Evolutionary conservation across 2,329 filamentous ascomycete genomes (phyloP), one percentile per base, ranked within the genome.

Genomic region (Lasiodiplodia sp.): DNA sequence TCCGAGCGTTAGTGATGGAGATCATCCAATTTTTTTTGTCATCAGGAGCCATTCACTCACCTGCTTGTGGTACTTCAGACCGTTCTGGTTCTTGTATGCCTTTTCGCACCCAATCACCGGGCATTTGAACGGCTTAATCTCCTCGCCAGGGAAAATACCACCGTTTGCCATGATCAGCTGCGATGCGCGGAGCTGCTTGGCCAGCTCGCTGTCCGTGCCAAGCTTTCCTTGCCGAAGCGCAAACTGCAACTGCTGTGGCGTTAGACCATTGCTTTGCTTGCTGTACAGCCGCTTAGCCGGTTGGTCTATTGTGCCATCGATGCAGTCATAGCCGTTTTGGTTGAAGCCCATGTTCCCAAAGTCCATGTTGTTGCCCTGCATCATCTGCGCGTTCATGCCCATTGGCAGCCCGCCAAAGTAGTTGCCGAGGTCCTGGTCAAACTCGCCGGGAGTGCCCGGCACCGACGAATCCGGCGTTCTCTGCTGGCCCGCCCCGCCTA

Each of bases 51-150:
- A 8, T 38, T 38, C 23, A 83, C 86, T 81, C 82, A 88, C 87
- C 77, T 86, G 84, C 82, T 91, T 91, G 82, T 91, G 89, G 75
- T 93, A 99, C 88, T 98, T 99, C 68, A 99, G 86, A 62, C 96
- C 96, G 74, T 99, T 99, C 79, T 98, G 96, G 80, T 99, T 99
- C 86, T 99, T 99, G 84, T 99, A 99, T 0, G 96, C 95, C 85
- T 99, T 99, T 80, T 98, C 96, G 77, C 96, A 99, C 6, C 96
- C 96, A 78, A 99, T 97, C 63, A 99, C 96, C 1, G 96, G 96
- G 76, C 96, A 99, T 78, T 94, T 92, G 86, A 97, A 99, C 0
- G 96, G 96, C 82, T 98, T 99, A 75, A 96, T 93, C 78, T 99
- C 95, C 78, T 98, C 95, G 18, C 91, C 77, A 49, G 77, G 77